Conservation (phyloP, 1,284 basidiomycete species). For the Marasmius oreades region DNA sequence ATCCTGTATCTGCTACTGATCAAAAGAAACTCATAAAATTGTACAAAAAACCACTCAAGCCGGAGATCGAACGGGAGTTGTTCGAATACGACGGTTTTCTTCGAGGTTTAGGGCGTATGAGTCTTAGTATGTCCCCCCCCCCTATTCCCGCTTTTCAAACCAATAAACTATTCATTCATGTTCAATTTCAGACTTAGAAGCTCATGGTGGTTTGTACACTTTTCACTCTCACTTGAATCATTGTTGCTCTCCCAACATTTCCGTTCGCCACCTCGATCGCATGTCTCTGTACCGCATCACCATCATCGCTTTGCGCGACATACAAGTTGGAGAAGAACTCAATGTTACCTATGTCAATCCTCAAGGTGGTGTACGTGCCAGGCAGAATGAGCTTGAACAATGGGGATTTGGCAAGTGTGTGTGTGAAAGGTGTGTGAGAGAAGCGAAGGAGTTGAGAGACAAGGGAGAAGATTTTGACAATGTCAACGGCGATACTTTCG, state of each 20-base stretch:
- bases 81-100: constrained; percentile 78
- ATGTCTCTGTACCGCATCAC: constrained; percentile 66
- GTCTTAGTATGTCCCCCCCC: constrained; percentile 56
- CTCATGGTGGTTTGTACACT: constrained; percentile 82
- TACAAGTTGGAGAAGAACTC: constrained; percentile 73
- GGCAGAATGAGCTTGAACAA: constrained; percentile 59
- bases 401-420: constrained; percentile 75
- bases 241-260: constrained; percentile 74
- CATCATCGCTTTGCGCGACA: constrained; percentile 61
- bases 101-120: constrained; percentile 76
- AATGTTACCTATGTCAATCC: constrained; percentile 81
- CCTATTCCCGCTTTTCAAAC: background rate
- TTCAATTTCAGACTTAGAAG: constrained; percentile 65
- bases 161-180: background rate
- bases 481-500: constrained; percentile 1
- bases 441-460: constrained; percentile 25
- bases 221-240: constrained; percentile 90
- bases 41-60: constrained; percentile 52
- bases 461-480: background rate
- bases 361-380: constrained; percentile 42
- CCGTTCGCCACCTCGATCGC: constrained; percentile 67
- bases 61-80: constrained; percentile 51
- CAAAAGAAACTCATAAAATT: constrained; percentile 56
- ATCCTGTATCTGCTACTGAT: constrained; percentile 43
- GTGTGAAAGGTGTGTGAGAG: constrained; percentile 63